Evolutionary conservation across 2,329 filamentous ascomycete species (phyloP).

Genomic region (Diaporthe caulivora): DNA sequence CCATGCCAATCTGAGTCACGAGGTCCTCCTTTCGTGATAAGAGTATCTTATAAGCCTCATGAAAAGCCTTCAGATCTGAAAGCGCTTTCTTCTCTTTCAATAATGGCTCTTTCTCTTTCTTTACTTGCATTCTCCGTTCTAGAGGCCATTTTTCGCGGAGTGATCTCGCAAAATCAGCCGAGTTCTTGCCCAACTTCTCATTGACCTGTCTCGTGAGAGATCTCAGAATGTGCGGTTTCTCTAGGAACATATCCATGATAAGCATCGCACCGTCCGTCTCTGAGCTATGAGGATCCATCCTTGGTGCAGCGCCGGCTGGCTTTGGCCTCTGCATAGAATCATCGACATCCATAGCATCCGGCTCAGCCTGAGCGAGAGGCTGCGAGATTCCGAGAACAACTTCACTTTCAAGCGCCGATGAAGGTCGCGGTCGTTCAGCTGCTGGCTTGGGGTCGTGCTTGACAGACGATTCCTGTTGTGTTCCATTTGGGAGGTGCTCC

Average conservation of each 20-base stretch:
- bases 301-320: conserved; percentile 37
- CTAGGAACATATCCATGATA: conserved; percentile 53
- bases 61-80: conserved; percentile 54
- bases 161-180: conserved; percentile 59
- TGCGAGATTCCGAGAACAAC: background rate
- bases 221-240: conserved; percentile 49
- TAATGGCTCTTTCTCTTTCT: conserved; percentile 62
- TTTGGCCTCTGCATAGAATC: background rate
- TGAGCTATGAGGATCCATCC: conserved; percentile 43
- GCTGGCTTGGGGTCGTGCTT: background rate
- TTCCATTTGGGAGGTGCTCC: background rate
- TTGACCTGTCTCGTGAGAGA: conserved; percentile 55
- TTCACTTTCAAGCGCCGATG: background rate
- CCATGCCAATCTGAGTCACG: conserved; percentile 60
- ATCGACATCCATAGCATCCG: conserved; percentile 16
- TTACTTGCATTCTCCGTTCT: conserved; percentile 60
- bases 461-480: background rate
- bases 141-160: conserved; percentile 60
- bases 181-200: conserved; percentile 60
- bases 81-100: conserved; percentile 60
- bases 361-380: background rate
- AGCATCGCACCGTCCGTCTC: conserved; percentile 47
- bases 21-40: conserved; percentile 59
- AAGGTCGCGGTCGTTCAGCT: conserved; percentile 4
- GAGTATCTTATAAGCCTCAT: conserved; percentile 57